Evolutionary conservation across 2,329 filamentous ascomycete species (phyloP).

Genomic region (Neonectria ditissima): DNA sequence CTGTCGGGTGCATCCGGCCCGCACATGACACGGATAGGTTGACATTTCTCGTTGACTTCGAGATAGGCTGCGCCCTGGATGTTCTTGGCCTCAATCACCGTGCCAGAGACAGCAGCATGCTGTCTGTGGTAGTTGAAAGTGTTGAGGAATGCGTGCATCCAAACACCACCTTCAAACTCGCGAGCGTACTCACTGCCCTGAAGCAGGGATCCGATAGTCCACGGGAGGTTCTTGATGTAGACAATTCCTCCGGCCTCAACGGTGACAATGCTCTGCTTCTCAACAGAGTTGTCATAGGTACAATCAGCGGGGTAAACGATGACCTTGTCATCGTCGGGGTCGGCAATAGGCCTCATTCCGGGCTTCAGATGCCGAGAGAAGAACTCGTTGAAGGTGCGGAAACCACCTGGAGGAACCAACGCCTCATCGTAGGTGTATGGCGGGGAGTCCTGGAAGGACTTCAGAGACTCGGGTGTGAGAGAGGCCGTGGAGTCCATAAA

Average conservation of each 20-base stretch:
- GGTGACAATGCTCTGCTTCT: slow-evolving; percentile 41
- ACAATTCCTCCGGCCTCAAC: slow-evolving; percentile 44
- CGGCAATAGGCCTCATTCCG: slow-evolving; percentile 48
- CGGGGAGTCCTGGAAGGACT: slow-evolving; percentile 48
- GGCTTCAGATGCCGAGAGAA: slow-evolving; percentile 53
- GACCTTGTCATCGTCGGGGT: slow-evolving; percentile 42
- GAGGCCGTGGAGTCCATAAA: slow-evolving; percentile 51
- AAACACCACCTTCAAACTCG: slow-evolving; percentile 54
- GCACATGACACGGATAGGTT: slow-evolving; percentile 33
- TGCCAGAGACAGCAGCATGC: slow-evolving; percentile 54
- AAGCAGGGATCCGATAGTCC: slow-evolving; percentile 53
- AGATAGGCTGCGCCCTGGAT: slow-evolving; percentile 54
- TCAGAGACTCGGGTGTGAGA: slow-evolving; percentile 45
- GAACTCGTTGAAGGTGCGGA: slow-evolving; percentile 55
- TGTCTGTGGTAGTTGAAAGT: slow-evolving; percentile 57
- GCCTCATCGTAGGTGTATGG: slow-evolving; percentile 49
- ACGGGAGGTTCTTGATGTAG: slow-evolving; percentile 52
- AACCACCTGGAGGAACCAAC: slow-evolving; percentile 47
- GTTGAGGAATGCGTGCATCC: slow-evolving; percentile 55
- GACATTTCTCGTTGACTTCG: slow-evolving; percentile 45
- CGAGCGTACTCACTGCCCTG: slow-evolving; percentile 46
- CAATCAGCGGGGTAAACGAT: slow-evolving; percentile 54
- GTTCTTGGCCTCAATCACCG: slow-evolving; percentile 51
- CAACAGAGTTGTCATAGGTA: slow-evolving; percentile 46
- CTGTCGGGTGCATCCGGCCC: slow-evolving; percentile 49